Evolutionary conservation across 1,284 basidiomycete species (phyloP).

Genomic region (Cystobasidium pallidum): DNA sequence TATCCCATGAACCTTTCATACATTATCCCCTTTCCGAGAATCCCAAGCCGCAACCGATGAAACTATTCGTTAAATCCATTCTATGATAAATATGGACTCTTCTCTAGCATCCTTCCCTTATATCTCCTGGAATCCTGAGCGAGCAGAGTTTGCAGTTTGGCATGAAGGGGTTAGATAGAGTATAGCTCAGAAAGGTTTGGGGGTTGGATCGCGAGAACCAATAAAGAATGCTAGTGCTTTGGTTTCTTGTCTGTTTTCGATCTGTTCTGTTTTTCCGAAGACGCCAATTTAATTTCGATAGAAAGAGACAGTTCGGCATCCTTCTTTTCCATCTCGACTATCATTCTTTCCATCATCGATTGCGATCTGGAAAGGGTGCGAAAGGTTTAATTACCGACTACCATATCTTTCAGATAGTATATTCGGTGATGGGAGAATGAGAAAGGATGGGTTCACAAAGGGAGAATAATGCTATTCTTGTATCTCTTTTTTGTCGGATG

Average conservation of each 20-base stretch:
- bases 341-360: background rate
- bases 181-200: background rate
- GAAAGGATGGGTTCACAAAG: conserved; percentile 1
- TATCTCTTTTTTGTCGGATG: background rate
- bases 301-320: background rate
- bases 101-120: background rate
- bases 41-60: conserved; percentile 33
- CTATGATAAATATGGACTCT: conserved; percentile 27
- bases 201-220: background rate
- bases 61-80: conserved; percentile 44
- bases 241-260: background rate
- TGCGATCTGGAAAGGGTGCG: background rate
- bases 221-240: conserved; percentile 20
- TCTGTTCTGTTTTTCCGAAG: background rate
- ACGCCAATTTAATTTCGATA: background rate
- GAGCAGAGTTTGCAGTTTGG: background rate
- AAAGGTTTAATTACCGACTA: background rate
- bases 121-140: conserved; percentile 3
- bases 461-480: conserved; percentile 1
- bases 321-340: conserved; percentile 9
- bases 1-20: background rate
- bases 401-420: background rate
- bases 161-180: background rate
- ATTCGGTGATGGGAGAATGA: background rate
- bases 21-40: too few relatives aligned